Evolutionary conservation across 257 asterid species (phyloP).

Genomic region (Jacaranda mimosifolia): DNA sequence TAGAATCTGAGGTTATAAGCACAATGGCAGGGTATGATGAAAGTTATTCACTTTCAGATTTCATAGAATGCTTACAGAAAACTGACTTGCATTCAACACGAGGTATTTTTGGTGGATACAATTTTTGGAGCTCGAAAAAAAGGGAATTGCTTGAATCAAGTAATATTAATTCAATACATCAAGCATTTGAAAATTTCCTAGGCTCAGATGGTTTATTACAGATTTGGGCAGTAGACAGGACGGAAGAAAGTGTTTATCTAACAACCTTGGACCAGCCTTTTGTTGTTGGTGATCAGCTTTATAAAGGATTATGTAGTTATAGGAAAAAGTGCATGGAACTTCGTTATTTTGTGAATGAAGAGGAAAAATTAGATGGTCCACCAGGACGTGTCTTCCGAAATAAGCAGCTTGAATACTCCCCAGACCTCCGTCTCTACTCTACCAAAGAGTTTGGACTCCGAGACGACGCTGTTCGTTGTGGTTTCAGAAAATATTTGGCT

Average conservation of each 20-base stretch:
- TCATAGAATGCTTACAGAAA: too few species aligned
- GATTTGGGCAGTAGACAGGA: not conserved
- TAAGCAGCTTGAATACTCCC: not conserved
- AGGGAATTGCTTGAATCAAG: too few species aligned
- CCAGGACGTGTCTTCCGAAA: not conserved
- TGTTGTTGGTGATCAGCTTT: not conserved
- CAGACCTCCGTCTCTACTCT: not conserved
- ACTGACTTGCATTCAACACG: too few species aligned
- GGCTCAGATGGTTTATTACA: not conserved
- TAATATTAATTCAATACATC: too few species aligned
- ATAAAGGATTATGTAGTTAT: not conserved
- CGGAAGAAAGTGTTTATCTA: not conserved
- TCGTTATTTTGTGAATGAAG: not conserved
- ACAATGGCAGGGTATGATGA: too few species aligned
- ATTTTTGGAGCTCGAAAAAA: too few species aligned
- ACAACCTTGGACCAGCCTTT: not conserved
- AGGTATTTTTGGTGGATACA: too few species aligned
- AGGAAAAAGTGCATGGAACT: not conserved
- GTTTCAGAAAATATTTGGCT: not conserved
- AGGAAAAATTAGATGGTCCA: conserved; percentile 16
- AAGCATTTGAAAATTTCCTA: too few species aligned
- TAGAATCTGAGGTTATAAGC: too few species aligned
- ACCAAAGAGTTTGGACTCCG: conserved; percentile 12
- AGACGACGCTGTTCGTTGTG: not conserved
- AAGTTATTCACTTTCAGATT: too few species aligned